Base-by-base conservation (phyloP, 2,329 filamentous ascomycete genomes). In the Colletotrichum lindemuthianum region DNA sequence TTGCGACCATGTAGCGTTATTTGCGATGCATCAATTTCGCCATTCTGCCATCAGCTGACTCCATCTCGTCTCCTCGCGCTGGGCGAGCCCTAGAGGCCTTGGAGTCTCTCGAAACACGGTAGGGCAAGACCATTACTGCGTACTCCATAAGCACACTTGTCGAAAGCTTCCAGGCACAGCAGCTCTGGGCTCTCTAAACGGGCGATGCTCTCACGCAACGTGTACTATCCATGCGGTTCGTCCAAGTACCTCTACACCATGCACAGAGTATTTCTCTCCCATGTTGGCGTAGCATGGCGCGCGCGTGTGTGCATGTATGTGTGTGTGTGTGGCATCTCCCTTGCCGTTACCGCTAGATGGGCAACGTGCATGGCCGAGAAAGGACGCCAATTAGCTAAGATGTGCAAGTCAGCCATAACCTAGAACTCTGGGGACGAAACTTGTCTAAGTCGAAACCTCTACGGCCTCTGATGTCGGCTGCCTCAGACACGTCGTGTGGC, bases 11-110 rank as follows among this genome's bases (percentile, higher is more conserved):
- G 24, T 24, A 37, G 10, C 24, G 39, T 10, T 15, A 16, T 24
- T 40, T 55, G 58, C 58, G 51, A 65, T 61, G 58, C 61, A 65
- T 57, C 63, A 65, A 63, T 47, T 57, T 65, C 47, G 63, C 58
- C 32, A 63, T 65, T 53, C 58, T 65, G 61, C 56, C 58, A 61
- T 65, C 61, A 65, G 61, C 61, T 65, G 51, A 61, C 58, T 37
- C 45, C 51, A 61, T 65, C 61, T 24, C 33, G 47, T 43, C n/a
- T 36, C 24, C 59, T 37, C 47, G 39, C 40, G 32, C n/a, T 41
- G 56, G 37, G 12, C 24, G 5, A 24, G 24, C 24, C 3, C 24
- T 24, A 24, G 24, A 24, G 24, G 24, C 5, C 24, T 24, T 24
- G 24, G 24, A 24, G 4, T 24, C 24, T 24, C 24, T 24, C 24